A percentile compares a stretch with the other conserved stretches of the same genome.
Conservation (phyloP, 805 yeast species). For the Candida vartiovaarae region DNA sequence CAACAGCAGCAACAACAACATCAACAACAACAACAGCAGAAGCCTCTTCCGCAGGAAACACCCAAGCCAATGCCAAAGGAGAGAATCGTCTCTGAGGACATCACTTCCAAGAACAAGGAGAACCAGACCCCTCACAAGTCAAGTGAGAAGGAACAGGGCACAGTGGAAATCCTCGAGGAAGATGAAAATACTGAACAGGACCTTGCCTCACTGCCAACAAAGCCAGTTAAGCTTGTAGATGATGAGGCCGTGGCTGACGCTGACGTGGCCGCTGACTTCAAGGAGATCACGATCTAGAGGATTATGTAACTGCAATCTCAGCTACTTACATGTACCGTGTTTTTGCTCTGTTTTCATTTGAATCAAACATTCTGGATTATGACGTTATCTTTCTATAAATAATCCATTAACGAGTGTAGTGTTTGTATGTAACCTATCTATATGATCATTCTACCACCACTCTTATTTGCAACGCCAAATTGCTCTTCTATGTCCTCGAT, state of each 20-base stretch:
- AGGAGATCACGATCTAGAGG: slow-evolving; percentile 16
- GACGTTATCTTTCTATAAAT: no score
- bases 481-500: no score
- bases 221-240: slow-evolving; percentile 6
- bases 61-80: slow-evolving; percentile 8
- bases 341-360: no score
- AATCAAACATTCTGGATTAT: no score
- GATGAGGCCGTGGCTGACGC: neutral
- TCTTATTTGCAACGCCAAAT: neutral
- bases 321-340: no score
- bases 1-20: slow-evolving; percentile 1
- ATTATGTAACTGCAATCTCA: no score
- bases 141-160: neutral
- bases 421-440: no score
- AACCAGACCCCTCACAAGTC: slow-evolving; percentile 1
- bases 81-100: slow-evolving; percentile 18
- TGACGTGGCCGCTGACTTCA: slow-evolving; percentile 11
- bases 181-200: slow-evolving; percentile 2
- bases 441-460: neutral
- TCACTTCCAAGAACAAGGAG: slow-evolving; percentile 12
- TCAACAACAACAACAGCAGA: slow-evolving; percentile 1
- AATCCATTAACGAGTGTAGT: no score
- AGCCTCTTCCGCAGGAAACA: slow-evolving; percentile 3
- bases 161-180: neutral
- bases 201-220: neutral